Base-by-base conservation (phyloP, 192 early-diverging fungal species). In the Spizellomyces sp. region DNA sequence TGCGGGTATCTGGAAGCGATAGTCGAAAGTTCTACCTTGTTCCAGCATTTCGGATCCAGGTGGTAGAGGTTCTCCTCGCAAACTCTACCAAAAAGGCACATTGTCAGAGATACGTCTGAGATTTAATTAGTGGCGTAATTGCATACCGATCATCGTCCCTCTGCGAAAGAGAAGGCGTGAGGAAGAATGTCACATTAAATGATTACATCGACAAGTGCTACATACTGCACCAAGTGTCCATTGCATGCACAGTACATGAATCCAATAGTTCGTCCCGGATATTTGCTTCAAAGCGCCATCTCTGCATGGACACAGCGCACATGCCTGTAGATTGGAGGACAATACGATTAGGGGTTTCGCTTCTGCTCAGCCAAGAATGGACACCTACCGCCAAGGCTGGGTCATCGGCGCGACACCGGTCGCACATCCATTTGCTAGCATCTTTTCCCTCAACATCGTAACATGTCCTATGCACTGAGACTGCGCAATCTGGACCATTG, bases 221-320 rank as follows among this genome's bases (percentile, higher is more conserved):
- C 48, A 41, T 46, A 47, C 46, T 14, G 19, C 2, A 4, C 36
- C 45, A 12, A 58, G 8, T n/a, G 42, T 70, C 69, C 69, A 70
- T 59, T 14, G 22, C 45, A 17, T 47, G 46, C 69, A 70, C 21
- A 70, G 4, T 0, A 45, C 46, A 48, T 70, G 69, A 8, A 70
- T 43, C 69, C 69, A 70, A n/a, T 42, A 10, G 17, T 46, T 59
- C 22, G 58, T 46, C 45, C 50, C 58, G 19, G 36, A 44, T 8
- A 70, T 48, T 45, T 43, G 69, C 46, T 61, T 27, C 58, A 70
- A 17, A 8, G 41, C 19, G 36, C 69, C 69, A 9, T 70, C 69
- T 36, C 19, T 47, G 1, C 5, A 45, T n/a, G 69, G 69, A 46
- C 69, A 70, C 12, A 70, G 44, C 14, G 44, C 69, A 27, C 69